Evolutionary conservation across 208 protist species (phyloP).

Genomic region (Blastocrithidia nonstop): DNA sequence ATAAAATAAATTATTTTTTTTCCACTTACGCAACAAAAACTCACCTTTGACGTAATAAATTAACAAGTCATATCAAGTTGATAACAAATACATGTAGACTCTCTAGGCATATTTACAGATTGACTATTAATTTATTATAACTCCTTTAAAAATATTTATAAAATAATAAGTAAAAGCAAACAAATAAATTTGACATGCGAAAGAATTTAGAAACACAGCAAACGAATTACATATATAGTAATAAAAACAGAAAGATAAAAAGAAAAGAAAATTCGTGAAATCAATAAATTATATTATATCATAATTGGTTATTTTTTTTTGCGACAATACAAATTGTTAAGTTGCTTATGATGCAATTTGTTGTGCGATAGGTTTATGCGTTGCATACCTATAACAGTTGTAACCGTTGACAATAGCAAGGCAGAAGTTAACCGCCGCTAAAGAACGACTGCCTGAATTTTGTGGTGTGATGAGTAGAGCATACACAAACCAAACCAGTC

Average conservation of each 20-base stretch:
- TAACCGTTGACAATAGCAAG: constrained; percentile 71
- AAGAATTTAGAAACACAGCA: not conserved
- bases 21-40: too few species aligned
- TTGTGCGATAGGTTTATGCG: not conserved
- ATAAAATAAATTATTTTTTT: too few species aligned
- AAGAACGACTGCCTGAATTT: constrained; percentile 70
- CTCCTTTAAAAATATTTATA: too few species aligned
- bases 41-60: too few species aligned
- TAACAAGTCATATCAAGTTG: too few species aligned
- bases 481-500: constrained; percentile 77
- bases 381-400: constrained; percentile 48
- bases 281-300: too few species aligned
- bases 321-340: too few species aligned
- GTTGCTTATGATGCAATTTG: not conserved
- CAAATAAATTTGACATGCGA: not conserved
- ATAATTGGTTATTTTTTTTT: too few species aligned
- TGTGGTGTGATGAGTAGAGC: constrained; percentile 79
- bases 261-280: not conserved
- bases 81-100: too few species aligned
- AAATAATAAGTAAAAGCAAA: too few species aligned
- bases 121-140: too few species aligned
- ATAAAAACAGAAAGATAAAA: constrained; percentile 4
- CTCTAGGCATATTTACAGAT: too few species aligned
- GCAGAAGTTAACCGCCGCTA: constrained; percentile 71
- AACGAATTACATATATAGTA: not conserved